Base-by-base conservation (phyloP, 1,284 basidiomycete species). In the Ustilago cynodontis region DNA sequence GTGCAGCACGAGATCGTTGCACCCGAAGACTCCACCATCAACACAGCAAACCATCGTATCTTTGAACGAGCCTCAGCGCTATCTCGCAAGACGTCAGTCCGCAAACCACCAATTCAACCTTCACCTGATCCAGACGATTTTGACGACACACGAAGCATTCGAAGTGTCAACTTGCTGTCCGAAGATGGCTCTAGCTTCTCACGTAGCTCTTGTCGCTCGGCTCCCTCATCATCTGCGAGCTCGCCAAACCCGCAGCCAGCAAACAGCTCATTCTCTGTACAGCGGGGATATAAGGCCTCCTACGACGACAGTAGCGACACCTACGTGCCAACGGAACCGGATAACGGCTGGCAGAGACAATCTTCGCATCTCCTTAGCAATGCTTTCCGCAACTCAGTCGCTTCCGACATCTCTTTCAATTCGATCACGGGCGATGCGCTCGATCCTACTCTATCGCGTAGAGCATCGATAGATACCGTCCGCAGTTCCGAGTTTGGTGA, bases 401-500 rank as follows among this genome's bases (percentile, higher is more conserved):
- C 77, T 4, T 81, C 77, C 9, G 77, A 81, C 60, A 71, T 75
- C 10, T 77, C 77, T 4, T 82, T 78, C 63, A 82, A 78, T 61
- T 80, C 72, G 10, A 81, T 81, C 66, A 74, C 79, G 4, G 71
- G 63, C 8, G 49, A 54, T 5, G 58, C 58, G 1, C 53, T 24
- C 13, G 66, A 67, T 9, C 24, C 53, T 8, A 49, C 61, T 9
- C 29, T 72, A 10, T 77, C 66, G 3, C 61, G 66, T 11, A 58
- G 80, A 33, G 78, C 72, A 0, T 81, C 79, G 2, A 60, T 80
- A 33, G 79, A 83, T 56, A 83, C 81, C 1, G 81, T 83, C 13
- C 72, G 79, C 45, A 79, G 76, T 37, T 77, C 77, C 28, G 81
- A 83, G 51, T 83, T 83, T 37, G 80, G 80, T 16, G 79, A 79